These are phyloP conservation scores for Penicillium waksmanii DNA, from an alignment of 495 filamentous ascomycete species.

Conservation along the genomic window DNA sequence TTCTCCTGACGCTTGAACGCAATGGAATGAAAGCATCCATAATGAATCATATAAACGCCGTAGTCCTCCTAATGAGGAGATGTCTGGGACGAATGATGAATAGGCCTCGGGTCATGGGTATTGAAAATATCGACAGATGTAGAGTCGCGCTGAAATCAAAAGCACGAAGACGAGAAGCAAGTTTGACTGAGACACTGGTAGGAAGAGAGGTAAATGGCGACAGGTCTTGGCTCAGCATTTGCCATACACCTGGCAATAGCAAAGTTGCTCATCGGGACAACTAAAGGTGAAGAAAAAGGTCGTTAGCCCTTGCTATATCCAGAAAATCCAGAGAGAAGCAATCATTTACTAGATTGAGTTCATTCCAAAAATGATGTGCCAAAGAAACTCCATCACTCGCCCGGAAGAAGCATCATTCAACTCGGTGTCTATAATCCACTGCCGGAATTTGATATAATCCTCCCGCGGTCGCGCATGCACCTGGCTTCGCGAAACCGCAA, in stretches of 20 bases:
- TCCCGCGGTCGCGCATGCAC: slow-evolving; percentile 57
- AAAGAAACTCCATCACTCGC: slow-evolving; percentile 77
- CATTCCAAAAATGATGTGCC: slow-evolving; percentile 68
- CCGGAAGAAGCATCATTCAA: slow-evolving; percentile 65
- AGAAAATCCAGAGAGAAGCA: background rate
- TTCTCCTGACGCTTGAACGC: slow-evolving; percentile 15
- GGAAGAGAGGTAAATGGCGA: background rate
- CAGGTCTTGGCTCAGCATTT: slow-evolving; percentile 33
- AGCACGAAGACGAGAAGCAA: background rate
- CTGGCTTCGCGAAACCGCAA: slow-evolving; percentile 58
- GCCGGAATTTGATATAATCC: slow-evolving; percentile 63
- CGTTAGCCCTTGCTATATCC: background rate
- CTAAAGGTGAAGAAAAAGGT: slow-evolving; percentile 22
- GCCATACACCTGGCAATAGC: slow-evolving; percentile 55
- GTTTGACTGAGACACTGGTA: background rate
- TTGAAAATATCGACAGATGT: slow-evolving; percentile 18
- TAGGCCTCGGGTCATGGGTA: slow-evolving; percentile 16
- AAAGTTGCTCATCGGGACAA: slow-evolving; percentile 51
- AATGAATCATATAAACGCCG: slow-evolving; percentile 9
- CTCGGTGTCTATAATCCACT: slow-evolving; percentile 68
- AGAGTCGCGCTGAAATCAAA: slow-evolving; percentile 5
- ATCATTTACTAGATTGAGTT: slow-evolving; percentile 47
- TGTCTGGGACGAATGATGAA: slow-evolving; percentile 1
- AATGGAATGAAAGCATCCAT: slow-evolving; percentile 1
- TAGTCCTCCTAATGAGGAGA: background rate